Evolutionary conservation across 2,329 filamentous ascomycete species (phyloP), one percentile per base, ranked within the genome.

Genomic region (Scleromitrula shiraiana): DNA sequence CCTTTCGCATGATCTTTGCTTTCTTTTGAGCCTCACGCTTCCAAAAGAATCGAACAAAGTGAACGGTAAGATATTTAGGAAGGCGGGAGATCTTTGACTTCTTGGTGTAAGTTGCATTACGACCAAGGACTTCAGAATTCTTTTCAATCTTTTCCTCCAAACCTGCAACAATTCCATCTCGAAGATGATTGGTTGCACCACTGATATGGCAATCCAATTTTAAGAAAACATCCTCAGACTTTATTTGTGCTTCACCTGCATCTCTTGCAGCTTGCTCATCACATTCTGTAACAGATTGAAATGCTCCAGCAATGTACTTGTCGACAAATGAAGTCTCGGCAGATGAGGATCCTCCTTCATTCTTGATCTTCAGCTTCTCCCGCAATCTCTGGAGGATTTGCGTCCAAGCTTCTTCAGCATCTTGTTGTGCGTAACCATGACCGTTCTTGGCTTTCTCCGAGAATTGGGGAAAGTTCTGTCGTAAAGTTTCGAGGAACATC

Each of bases 21-120:
- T 98, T 98, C 74, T 97, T 97, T 68, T 94, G 85, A 3, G 88
- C 89, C 58, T 95, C 88, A 39, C 85, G 82, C 64, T 95, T 91
- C 93, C 93, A 98, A 72, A 91, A 96, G 71, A 98, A 98, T 55
- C 93, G 88, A 49, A 98, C 87, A 65, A 98, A 95, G 68, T 98
- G 93, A 4, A 98, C 88, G 0, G 93, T 93, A 37, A 98, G 76
- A 65, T 98, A 96, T 67, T 95, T 95, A 15, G 93, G 93, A 41
- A 96, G 73, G 17, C 91, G 83, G 9, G 90, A 80, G 59, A 98
- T 94, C 63, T 83, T 81, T n/a, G 88, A 93, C 3, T 78, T 85
- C 69, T 95, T 95, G 41, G 89, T 96, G 68, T 95, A 98, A 2
- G 78, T 68, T 7, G 88, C 85, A 62, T 95, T 82, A 37, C 88